Percentiles rank a stretch among this genome's conserved stretches.
Conservation (phyloP, 1,139 yeast species). For the Debaryomyces sp. region DNA sequence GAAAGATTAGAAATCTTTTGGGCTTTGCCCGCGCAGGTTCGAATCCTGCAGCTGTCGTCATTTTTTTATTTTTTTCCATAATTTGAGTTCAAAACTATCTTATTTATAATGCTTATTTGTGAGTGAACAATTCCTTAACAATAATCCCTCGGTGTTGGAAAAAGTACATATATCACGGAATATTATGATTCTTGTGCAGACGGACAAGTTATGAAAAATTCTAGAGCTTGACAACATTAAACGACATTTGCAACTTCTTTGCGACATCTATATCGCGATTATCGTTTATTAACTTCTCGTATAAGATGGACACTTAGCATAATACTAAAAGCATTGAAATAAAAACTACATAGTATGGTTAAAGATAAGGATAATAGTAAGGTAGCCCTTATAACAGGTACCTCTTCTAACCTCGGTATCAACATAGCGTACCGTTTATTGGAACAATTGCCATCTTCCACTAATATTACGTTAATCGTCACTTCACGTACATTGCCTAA, state of each 20-base stretch:
- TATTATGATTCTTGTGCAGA: too few relatives aligned
- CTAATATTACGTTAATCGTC: conserved; percentile 73
- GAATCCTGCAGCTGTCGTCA: conserved; percentile 59
- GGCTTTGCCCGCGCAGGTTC: conserved; percentile 65
- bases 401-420: conserved; percentile 75
- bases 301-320: neutral
- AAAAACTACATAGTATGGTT: conserved; percentile 4
- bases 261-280: neutral
- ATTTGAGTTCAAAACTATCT: too few relatives aligned
- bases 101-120: too few relatives aligned
- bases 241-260: neutral
- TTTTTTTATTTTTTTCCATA: conserved; percentile 13
- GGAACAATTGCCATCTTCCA: conserved; percentile 53
- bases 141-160: too few relatives aligned
- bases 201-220: too few relatives aligned
- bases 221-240: too few relatives aligned
- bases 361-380: conserved; percentile 20
- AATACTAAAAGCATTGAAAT: neutral
- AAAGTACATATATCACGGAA: too few relatives aligned
- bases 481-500: conserved; percentile 88
- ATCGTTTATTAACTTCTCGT: neutral
- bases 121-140: too few relatives aligned
- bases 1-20: conserved; percentile 61
- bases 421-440: conserved; percentile 81
- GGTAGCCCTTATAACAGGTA: conserved; percentile 50